Conservation (phyloP, 2,329 filamentous ascomycete species). For the Chrysoporthe austroafricana region DNA sequence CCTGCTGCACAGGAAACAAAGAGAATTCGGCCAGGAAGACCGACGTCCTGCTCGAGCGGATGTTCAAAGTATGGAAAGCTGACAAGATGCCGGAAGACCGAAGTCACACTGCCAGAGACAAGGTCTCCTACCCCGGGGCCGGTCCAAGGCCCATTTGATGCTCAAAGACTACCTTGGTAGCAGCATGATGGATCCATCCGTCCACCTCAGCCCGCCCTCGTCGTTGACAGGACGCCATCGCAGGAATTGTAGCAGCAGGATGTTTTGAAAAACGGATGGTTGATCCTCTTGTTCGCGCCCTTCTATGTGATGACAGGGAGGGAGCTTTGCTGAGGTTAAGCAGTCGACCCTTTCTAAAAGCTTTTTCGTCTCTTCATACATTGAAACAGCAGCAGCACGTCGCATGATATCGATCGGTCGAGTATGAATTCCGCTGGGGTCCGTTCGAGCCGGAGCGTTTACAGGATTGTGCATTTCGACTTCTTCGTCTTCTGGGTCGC, state of each 20-base stretch:
- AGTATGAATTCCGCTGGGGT: conserved; percentile 8
- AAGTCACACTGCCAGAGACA: conserved; percentile 27
- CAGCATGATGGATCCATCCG: background rate
- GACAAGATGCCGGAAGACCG: conserved; percentile 25
- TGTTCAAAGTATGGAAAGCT: conserved; percentile 24
- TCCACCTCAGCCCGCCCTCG: background rate
- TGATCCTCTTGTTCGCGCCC: background rate
- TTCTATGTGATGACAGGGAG: conserved; percentile 7
- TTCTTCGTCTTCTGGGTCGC: conserved; percentile 64
- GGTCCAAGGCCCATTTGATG: background rate
- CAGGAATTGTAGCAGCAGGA: conserved; percentile 6
- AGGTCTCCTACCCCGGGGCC: conserved; percentile 19
- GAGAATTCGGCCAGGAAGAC: conserved; percentile 34
- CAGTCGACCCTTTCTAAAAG: conserved; percentile 19
- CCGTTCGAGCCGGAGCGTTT: conserved; percentile 37
- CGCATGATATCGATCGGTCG: conserved; percentile 18
- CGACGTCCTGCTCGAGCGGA: background rate
- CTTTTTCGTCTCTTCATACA: conserved; percentile 17
- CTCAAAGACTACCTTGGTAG: background rate
- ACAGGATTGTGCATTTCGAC: conserved; percentile 72
- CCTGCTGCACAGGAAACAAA: conserved; percentile 28
- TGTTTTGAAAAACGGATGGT: background rate
- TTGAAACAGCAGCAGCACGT: conserved; percentile 20
- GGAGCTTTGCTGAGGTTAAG: conserved; percentile 6
- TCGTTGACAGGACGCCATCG: conserved; percentile 2